These are phyloP conservation scores for Lachnellula arida DNA, from an alignment of 2,329 filamentous ascomycete species.

Conservation along the genomic window DNA sequence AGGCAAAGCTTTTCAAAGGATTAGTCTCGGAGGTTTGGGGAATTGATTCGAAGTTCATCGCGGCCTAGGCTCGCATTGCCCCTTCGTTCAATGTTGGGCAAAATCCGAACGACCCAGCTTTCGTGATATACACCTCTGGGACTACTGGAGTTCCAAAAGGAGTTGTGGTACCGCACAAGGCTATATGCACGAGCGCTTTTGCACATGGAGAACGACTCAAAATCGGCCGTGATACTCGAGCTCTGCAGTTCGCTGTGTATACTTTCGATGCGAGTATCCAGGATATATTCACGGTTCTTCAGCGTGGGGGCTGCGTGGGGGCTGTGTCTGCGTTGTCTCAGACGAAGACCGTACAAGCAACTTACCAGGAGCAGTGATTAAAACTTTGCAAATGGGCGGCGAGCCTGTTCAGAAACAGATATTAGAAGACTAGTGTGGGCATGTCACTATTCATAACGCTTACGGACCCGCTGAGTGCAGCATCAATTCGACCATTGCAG, in stretches of 20 bases:
- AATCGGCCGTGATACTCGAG: background rate
- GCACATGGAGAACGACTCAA: background rate
- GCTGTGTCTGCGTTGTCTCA: conserved; percentile 36
- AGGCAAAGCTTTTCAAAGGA: background rate
- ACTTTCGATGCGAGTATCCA: conserved; percentile 36
- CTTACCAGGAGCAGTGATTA: too few relatives aligned
- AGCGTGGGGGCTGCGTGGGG: conserved; percentile 28
- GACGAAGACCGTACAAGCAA: conserved; percentile 16
- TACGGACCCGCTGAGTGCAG: too few relatives aligned
- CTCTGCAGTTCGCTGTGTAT: conserved; percentile 7
- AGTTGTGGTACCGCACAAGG: conserved; percentile 20
- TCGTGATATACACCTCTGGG: conserved; percentile 8
- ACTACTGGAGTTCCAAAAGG: conserved; percentile 20
- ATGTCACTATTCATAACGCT: too few relatives aligned
- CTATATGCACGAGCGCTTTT: conserved; percentile 11
- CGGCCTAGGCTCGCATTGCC: background rate
- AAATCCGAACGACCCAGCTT: background rate
- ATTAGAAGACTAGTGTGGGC: too few relatives aligned
- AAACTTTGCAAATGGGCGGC: too few relatives aligned
- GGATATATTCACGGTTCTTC: conserved; percentile 24
- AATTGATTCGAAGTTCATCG: background rate
- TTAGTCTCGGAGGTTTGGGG: background rate
- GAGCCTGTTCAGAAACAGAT: too few relatives aligned
- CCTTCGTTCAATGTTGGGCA: background rate
- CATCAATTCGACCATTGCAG: too few relatives aligned